Conservation (phyloP, 2,329 filamentous ascomycete species). For the Pestalotiopsis sp. region DNA sequence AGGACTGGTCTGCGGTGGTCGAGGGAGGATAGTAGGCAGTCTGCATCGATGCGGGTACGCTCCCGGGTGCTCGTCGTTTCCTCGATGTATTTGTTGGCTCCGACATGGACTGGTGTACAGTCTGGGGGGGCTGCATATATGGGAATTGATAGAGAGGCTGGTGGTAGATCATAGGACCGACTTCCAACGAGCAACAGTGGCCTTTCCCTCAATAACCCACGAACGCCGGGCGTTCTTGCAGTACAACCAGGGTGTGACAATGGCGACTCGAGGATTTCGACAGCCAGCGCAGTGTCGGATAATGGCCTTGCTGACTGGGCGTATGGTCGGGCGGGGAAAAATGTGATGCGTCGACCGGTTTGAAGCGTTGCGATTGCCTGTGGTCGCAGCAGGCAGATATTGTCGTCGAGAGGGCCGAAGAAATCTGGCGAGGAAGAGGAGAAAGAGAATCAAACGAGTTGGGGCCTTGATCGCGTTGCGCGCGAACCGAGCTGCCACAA, state of each 20-base stretch:
- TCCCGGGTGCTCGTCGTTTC: constrained; percentile 36
- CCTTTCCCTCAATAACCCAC: not conserved
- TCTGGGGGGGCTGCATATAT: not conserved
- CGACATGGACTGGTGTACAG: constrained; percentile 17
- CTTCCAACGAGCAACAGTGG: not conserved
- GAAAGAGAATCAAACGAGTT: not conserved
- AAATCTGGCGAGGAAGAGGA: not conserved
- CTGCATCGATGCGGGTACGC: constrained; percentile 33
- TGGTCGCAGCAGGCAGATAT: not conserved
- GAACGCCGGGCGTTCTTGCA: not conserved
- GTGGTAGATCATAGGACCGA: constrained; percentile 4
- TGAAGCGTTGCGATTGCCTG: not conserved
- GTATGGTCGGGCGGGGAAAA: not conserved
- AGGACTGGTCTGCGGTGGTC: constrained; percentile 49
- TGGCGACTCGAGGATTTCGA: not conserved
- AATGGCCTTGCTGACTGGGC: not conserved
- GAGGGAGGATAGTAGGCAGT: constrained; percentile 30
- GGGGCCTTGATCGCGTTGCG: not conserved
- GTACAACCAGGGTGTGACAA: not conserved
- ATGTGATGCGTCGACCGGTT: not conserved
- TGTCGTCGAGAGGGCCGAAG: not conserved
- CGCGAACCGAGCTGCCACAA: constrained; percentile 6
- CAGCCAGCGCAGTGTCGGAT: not conserved
- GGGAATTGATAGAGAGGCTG: constrained; percentile 1
- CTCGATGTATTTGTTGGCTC: constrained; percentile 30